Evolutionary conservation across 148 eudicot genomes (phyloP).

Genomic region (Chenopodium quinoa): DNA sequence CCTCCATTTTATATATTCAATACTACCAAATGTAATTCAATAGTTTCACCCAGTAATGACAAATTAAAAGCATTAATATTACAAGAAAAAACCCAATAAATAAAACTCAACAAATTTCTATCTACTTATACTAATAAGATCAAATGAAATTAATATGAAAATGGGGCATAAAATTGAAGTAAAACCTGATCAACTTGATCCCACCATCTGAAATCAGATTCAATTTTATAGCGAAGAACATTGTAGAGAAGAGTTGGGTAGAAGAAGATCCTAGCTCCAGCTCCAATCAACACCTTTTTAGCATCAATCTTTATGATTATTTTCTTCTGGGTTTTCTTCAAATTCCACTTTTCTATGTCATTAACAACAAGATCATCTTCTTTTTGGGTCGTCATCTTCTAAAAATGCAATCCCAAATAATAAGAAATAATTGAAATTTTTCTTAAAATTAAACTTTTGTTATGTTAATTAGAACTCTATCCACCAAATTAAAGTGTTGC

Average conservation of each 20-base stretch:
- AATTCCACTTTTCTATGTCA: background rate
- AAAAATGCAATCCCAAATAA: background rate
- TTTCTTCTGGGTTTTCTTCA: background rate
- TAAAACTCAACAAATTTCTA: background rate
- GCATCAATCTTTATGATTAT: slow-evolving; percentile 36
- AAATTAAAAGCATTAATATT: too few relatives aligned
- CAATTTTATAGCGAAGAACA: slow-evolving; percentile 62
- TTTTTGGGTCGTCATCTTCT: background rate
- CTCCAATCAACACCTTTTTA: slow-evolving; percentile 65
- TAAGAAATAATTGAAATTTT: background rate
- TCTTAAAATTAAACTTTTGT: background rate
- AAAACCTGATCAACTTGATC: slow-evolving; percentile 75
- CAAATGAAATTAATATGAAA: background rate
- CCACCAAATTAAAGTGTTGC: background rate
- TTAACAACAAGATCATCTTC: background rate
- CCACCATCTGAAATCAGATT: slow-evolving; percentile 90
- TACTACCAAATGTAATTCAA: background rate
- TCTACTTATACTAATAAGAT: too few relatives aligned
- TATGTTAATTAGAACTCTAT: background rate
- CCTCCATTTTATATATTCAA: background rate
- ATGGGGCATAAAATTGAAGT: background rate
- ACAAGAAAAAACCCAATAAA: too few relatives aligned
- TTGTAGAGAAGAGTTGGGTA: slow-evolving; percentile 82
- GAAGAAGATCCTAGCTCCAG: slow-evolving; percentile 73
- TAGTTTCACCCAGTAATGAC: background rate